A percentile compares a stretch with the other conserved stretches of the same genome.
Conservation (phyloP, 2,329 filamentous ascomycete genomes). For the Talaromyces sp. region DNA sequence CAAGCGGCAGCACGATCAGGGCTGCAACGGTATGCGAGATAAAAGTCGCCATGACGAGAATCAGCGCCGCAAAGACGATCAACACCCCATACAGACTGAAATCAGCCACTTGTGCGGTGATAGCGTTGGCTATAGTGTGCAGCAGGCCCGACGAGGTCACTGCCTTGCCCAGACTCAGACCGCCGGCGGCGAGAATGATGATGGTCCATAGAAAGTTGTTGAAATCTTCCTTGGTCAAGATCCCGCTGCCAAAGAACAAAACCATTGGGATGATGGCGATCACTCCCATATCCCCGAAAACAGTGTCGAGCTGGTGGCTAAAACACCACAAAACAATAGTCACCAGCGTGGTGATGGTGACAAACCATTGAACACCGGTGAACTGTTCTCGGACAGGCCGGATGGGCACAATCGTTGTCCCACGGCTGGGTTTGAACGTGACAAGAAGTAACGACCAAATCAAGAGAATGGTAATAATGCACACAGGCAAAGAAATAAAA, state of each 20-base stretch:
- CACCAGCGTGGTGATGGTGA: slow-evolving; percentile 70
- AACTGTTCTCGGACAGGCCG: slow-evolving; percentile 84
- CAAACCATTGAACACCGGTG: slow-evolving; percentile 86
- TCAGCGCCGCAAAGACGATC: slow-evolving; percentile 76
- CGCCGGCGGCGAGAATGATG: slow-evolving; percentile 93
- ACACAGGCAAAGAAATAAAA: slow-evolving; percentile 89
- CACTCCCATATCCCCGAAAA: slow-evolving; percentile 98
- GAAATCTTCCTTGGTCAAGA: slow-evolving; percentile 97
- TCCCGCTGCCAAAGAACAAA: slow-evolving; percentile 92
- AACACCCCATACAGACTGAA: slow-evolving; percentile 82
- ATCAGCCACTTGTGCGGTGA: slow-evolving; percentile 67
- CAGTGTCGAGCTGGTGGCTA: slow-evolving; percentile 75
- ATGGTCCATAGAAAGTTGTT: slow-evolving; percentile 99
- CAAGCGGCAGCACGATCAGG: slow-evolving; percentile 86
- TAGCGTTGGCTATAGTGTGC: slow-evolving; percentile 75
- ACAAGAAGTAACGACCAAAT: slow-evolving; percentile 85
- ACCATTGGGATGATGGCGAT: slow-evolving; percentile 94
- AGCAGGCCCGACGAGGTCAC: slow-evolving; percentile 90
- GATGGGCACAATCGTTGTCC: slow-evolving; percentile 86
- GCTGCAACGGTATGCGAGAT: slow-evolving; percentile 97
- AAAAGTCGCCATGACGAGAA: slow-evolving; percentile 90
- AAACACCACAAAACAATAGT: slow-evolving; percentile 93
- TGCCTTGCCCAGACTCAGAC: slow-evolving; percentile 84
- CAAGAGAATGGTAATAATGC: slow-evolving; percentile 76
- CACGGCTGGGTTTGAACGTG: slow-evolving; percentile 78